Evolutionary conservation across 371 early-diverging fungal species (phyloP).

Genomic region (Apophysomyces elegans): DNA sequence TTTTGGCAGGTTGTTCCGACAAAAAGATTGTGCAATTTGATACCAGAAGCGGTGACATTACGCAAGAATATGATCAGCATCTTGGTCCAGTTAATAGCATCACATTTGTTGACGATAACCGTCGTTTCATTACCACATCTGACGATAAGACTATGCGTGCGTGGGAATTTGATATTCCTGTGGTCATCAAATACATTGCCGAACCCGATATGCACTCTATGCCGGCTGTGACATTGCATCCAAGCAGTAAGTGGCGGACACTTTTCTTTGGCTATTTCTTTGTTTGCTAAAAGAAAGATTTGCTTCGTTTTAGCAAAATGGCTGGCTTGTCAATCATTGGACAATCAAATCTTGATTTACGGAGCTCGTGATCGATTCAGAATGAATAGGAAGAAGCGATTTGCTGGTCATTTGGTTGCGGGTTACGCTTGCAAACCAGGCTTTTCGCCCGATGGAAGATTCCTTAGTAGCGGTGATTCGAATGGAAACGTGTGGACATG

Average conservation of each 20-base stretch:
- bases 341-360: conserved; percentile 93
- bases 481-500: conserved; percentile 95
- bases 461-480: conserved; percentile 90
- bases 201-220: conserved; percentile 97
- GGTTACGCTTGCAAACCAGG: conserved; percentile 96
- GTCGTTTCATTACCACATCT: conserved; percentile 93
- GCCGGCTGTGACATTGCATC: conserved; percentile 89
- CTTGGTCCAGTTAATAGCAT: conserved; percentile 95
- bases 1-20: conserved; percentile 92
- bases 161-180: conserved; percentile 98
- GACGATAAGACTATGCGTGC: conserved; percentile 97
- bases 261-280: background rate
- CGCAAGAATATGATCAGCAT: conserved; percentile 97
- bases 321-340: conserved; percentile 92
- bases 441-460: conserved; percentile 92
- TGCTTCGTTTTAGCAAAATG: conserved; percentile 75
- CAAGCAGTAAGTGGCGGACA: conserved; percentile 68
- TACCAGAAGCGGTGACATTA: conserved; percentile 77
- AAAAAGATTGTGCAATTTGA: conserved; percentile 93
- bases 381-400: conserved; percentile 89
- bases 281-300: background rate
- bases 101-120: conserved; percentile 93
- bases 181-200: conserved; percentile 95
- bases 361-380: conserved; percentile 87
- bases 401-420: conserved; percentile 92